Evolutionary conservation across 2,329 filamentous ascomycete species (phyloP).

Genomic region (Trichoderma gracile): DNA sequence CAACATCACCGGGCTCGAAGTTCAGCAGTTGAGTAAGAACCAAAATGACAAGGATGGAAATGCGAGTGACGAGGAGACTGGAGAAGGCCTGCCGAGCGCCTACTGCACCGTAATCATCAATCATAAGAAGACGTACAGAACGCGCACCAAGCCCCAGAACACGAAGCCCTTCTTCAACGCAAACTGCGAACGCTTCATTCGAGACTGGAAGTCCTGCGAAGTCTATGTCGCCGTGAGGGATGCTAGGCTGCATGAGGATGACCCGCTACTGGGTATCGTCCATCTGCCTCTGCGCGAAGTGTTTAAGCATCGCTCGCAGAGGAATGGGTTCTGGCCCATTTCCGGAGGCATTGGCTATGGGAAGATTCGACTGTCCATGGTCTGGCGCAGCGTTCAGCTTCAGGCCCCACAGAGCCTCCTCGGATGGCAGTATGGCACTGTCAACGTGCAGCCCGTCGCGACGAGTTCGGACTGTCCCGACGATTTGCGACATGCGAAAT

Average conservation of each 20-base stretch:
- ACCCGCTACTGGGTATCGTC: constrained; percentile 68
- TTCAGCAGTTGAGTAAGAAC: constrained; percentile 53
- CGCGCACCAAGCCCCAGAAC: constrained; percentile 75
- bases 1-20: constrained; percentile 68
- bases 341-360: constrained; percentile 73
- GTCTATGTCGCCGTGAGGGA: constrained; percentile 69
- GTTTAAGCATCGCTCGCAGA: constrained; percentile 63
- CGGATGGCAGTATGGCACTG: constrained; percentile 72
- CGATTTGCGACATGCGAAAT: constrained; percentile 48
- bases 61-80: constrained; percentile 59
- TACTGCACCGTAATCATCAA: constrained; percentile 76
- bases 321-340: constrained; percentile 66
- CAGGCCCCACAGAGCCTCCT: constrained; percentile 58
- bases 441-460: constrained; percentile 60
- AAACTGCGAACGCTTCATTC: constrained; percentile 69
- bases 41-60: constrained; percentile 52
- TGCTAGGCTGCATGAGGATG: constrained; percentile 66
- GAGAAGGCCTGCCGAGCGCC: constrained; percentile 65
- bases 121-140: constrained; percentile 68
- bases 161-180: constrained; percentile 79
- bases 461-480: constrained; percentile 48
- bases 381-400: constrained; percentile 69
- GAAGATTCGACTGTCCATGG: constrained; percentile 66
- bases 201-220: constrained; percentile 67
- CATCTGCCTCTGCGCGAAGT: constrained; percentile 65